Percentiles rank a stretch among this genome's conserved stretches.
phyloP scores from a whole-genome alignment of 2,329 filamentous ascomycete species.

The Thermothelomyces thermophilus region DNA sequence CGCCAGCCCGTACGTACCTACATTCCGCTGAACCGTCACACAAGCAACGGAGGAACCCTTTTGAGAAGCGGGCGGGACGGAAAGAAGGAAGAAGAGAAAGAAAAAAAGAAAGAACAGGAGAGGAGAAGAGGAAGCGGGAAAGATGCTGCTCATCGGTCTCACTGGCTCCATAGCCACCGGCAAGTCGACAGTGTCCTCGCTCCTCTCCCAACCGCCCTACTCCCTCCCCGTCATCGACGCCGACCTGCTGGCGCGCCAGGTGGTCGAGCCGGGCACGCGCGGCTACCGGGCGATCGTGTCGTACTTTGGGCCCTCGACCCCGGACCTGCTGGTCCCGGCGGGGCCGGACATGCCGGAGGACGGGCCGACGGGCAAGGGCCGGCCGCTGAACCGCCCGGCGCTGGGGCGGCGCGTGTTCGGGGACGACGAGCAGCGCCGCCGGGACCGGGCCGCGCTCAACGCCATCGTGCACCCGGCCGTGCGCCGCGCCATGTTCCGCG shows the following conservation, averaged over 20 bases:
- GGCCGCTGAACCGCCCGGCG: conserved; percentile 77
- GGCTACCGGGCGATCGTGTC: conserved; percentile 78
- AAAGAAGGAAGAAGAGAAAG: background rate
- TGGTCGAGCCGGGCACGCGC: conserved; percentile 83
- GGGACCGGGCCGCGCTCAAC: conserved; percentile 73
- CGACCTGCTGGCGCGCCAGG: conserved; percentile 83
- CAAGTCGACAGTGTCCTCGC: conserved; percentile 87
- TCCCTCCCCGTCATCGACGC: conserved; percentile 88
- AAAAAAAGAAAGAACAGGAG: background rate
- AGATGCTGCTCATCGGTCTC: conserved; percentile 92
- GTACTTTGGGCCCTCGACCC: conserved; percentile 75
- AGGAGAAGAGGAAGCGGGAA: background rate
- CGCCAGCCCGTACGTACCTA: too few species aligned
- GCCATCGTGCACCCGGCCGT: conserved; percentile 90
- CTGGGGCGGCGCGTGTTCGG: conserved; percentile 86
- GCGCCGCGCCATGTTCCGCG: conserved; percentile 69
- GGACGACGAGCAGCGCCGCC: conserved; percentile 58
- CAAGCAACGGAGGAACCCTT: too few species aligned
- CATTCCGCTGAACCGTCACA: too few species aligned
- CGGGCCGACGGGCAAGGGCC: conserved; percentile 55
- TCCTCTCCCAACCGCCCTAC: conserved; percentile 75
- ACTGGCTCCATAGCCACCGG: conserved; percentile 97
- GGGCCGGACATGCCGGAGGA: conserved; percentile 45
- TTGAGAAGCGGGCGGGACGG: too few species aligned
- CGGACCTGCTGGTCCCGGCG: conserved; percentile 68